These are phyloP conservation scores for Candida ovalis DNA, from an alignment of 805 yeast genomes.

Conservation along the genomic window DNA sequence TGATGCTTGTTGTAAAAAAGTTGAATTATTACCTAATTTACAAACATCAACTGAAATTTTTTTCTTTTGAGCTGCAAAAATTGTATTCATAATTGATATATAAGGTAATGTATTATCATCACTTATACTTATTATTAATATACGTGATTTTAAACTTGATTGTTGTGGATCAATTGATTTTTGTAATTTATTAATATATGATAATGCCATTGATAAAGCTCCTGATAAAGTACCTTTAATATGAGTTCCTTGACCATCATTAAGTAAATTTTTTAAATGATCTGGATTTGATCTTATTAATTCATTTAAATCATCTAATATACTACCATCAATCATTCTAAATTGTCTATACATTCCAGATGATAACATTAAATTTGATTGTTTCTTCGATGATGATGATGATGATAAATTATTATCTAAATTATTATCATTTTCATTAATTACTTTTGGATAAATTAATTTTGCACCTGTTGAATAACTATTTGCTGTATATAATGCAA, in stretches of 20 bases:
- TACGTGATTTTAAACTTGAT: constrained; percentile 56
- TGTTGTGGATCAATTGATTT: constrained; percentile 40
- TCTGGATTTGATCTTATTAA: constrained; percentile 36
- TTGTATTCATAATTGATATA: constrained; percentile 91
- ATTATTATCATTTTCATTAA: too few relatives aligned
- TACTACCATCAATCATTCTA: constrained; percentile 68
- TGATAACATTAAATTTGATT: constrained; percentile 34
- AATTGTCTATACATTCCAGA: constrained; percentile 83
- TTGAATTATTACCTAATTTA: constrained; percentile 66
- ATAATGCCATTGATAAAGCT: constrained; percentile 76
- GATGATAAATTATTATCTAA: constrained; percentile 1
- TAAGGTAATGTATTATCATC: constrained; percentile 78
- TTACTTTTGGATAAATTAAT: constrained; percentile 63
- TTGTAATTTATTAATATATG: constrained; percentile 69
- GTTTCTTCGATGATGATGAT: constrained; percentile 4
- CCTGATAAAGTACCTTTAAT: constrained; percentile 60
- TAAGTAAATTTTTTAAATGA: constrained; percentile 18
- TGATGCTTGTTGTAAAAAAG: constrained; percentile 91
- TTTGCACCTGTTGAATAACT: constrained; percentile 53
- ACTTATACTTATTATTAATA: constrained; percentile 59
- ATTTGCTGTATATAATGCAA: constrained; percentile 76
- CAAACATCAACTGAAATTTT: constrained; percentile 88
- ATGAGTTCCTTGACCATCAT: constrained; percentile 22
- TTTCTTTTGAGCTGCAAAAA: constrained; percentile 93
- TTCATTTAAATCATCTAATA: constrained; percentile 53